Evolutionary conservation across 2,329 filamentous ascomycete species (phyloP), one percentile per base, ranked within the genome.

Genomic region (Trichophyton mentagrophytes): DNA sequence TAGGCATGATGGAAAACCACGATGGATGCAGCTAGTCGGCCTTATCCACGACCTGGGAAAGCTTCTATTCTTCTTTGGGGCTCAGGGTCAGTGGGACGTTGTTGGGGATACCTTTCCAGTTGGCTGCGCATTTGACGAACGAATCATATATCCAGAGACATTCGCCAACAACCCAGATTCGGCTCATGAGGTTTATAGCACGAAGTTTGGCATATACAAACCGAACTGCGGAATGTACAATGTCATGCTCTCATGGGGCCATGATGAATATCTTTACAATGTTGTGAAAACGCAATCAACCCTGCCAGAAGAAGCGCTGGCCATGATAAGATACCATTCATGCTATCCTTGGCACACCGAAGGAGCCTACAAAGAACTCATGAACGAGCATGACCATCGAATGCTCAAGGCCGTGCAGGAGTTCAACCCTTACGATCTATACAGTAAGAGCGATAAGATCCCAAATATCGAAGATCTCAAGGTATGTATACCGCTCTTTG

Each of bases 261-360:
- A 76, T 58, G 74, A 76, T 51, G 74, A 76, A 65, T 76, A 76
- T 61, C 69, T 76, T 42, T 96, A 95, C 78, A 85, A 90, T 69
- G 85, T 95, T 63, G 84, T 88, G 74, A 90, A 90, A 78, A 86
- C 88, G 64, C 90, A 95, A 78, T 86, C 82, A 57, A 86, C 78
- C 0, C 80, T 96, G 49, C 90, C 90, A 0, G 80, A 82, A 55
- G 90, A 95, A 80, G 88, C 87, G 0, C 80, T 96, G 9, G 90
- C 90, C 63, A 95, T 96, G 89, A 93, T 96, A 72, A 80, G 90
- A 61, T 95, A 95, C 76, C 90, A 96, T 76, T 89, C 85, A 4
- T 95, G 95, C 76, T 96, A 96, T 75, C 86, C 90, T 15, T 96
- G 90, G 90, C 90, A 95, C 76, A 83, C 80, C 63, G 85, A 87